Evolutionary conservation across 306 rosid species (phyloP), one percentile per base, ranked within the genome.

Genomic region (Acacia confusa): DNA sequence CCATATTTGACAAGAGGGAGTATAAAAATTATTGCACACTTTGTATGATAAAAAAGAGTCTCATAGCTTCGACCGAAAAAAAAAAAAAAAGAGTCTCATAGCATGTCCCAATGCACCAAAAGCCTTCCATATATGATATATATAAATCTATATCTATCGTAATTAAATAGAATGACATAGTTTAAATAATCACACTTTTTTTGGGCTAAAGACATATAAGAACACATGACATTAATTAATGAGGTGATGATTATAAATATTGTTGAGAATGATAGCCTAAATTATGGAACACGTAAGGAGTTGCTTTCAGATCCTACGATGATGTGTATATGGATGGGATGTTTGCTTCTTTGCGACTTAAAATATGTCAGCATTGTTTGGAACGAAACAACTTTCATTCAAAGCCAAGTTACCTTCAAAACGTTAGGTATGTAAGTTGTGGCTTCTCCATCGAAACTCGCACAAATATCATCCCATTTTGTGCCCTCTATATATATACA

Each of bases 391-490:
- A 84, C 84, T 85, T 90, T 34, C 76, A 88, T 85, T 90, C 19
- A 78, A 88, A 85, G 45, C 79, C 48, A 87, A 88, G 86, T 78
- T 69, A 88, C 82, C 75, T 67, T 70, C 83, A 67, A 36, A 82
- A 79, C 72, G 87, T 88, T 85, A 80, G 94, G 94, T 88, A 48
- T 40, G 87, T 72, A 34, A 75, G 92, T 80, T 90, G 83, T n/a
- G 40, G 81, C 82, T 75, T 88, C 91, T 67, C 84, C 70, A 84
- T 90, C 92, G 77, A 7, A 30, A 25, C 73, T 69, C 60, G 24
- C 64, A 57, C 30, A 45, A 68, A 64, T 24, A 45, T 73, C 25
- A 14, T 70, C 77, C 82, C 76, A 20, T 61, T 48, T 38, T 22
- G 4, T 10, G 28, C 28, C 30, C 30, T 22, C 64, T 3, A n/a